These are phyloP conservation scores for Tulasnella calospora DNA, from an alignment of 768 basidiomycete species.

Conservation along the genomic window DNA sequence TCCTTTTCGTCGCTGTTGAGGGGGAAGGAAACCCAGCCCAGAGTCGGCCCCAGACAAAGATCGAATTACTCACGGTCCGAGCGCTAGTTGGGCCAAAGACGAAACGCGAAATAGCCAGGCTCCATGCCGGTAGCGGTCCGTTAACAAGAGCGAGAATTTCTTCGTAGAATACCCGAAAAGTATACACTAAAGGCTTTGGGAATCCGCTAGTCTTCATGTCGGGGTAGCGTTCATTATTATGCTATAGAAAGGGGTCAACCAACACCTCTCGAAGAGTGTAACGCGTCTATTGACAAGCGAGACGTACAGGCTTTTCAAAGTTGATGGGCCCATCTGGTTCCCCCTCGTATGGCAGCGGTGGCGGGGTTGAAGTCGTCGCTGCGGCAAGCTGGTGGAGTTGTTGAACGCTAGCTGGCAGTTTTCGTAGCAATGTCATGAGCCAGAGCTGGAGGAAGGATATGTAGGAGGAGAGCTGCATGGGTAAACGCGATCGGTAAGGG, in stretches of 20 bases:
- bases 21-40: too few species aligned
- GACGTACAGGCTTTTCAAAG: neutral
- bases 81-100: neutral
- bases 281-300: neutral
- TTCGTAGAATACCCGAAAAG: constrained; percentile 2
- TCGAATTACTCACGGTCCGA: constrained; percentile 21
- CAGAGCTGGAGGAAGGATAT: neutral
- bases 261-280: neutral
- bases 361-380: neutral
- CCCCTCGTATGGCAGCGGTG: neutral
- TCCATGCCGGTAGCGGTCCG: neutral
- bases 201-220: constrained; percentile 22
- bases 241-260: neutral
- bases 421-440: neutral
- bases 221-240: neutral
- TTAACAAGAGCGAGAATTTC: constrained; percentile 21
- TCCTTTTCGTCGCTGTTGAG: neutral
- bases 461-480: neutral
- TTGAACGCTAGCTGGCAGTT: neutral
- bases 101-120: constrained; percentile 22
- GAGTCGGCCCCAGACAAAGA: too few species aligned
- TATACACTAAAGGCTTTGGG: neutral
- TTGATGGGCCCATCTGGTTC: neutral
- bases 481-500: neutral
- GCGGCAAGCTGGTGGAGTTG: neutral